Conservation (phyloP, 2,329 filamentous ascomycete genomes). For the Alternaria gaisen region DNA sequence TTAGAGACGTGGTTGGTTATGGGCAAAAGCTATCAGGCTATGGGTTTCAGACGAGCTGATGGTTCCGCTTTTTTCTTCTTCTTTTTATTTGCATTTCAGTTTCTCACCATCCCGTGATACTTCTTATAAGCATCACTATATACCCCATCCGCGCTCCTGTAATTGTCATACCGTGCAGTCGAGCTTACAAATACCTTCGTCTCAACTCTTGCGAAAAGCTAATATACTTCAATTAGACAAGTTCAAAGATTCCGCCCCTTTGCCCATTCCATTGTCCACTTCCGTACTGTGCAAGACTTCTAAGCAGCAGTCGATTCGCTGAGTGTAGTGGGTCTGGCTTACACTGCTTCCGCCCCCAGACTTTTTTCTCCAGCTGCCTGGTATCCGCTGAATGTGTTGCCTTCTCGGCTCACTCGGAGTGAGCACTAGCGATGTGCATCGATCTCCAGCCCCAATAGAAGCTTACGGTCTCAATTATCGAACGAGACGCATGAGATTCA, state of each 20-base stretch:
- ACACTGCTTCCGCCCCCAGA: not conserved
- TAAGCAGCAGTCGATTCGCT: not conserved
- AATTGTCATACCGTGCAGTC: not conserved
- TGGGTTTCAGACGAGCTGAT: not conserved
- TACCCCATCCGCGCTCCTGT: conserved; percentile 1
- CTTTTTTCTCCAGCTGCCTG: not conserved
- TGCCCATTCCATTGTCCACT: not conserved
- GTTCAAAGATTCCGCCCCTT: not conserved
- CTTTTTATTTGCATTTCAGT: not conserved
- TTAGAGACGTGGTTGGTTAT: not conserved
- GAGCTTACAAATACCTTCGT: not conserved
- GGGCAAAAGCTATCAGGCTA: not conserved
- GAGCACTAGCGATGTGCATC: not conserved
- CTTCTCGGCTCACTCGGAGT: not conserved
- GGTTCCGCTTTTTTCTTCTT: not conserved
- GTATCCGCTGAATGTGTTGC: not conserved
- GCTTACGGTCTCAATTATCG: not conserved
- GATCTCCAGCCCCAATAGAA: not conserved
- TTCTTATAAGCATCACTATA: not conserved
- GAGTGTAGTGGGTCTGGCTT: not conserved
- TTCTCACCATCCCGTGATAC: not conserved
- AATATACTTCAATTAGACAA: not conserved
- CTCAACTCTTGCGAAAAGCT: not conserved
- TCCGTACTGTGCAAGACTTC: not conserved
- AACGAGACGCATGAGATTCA: not conserved